A percentile compares a stretch with the other conserved stretches of the same genome.
These are phyloP conservation scores for Penicillium roqueforti DNA, from an alignment of 495 filamentous ascomycete genomes.

Conservation along the genomic window DNA sequence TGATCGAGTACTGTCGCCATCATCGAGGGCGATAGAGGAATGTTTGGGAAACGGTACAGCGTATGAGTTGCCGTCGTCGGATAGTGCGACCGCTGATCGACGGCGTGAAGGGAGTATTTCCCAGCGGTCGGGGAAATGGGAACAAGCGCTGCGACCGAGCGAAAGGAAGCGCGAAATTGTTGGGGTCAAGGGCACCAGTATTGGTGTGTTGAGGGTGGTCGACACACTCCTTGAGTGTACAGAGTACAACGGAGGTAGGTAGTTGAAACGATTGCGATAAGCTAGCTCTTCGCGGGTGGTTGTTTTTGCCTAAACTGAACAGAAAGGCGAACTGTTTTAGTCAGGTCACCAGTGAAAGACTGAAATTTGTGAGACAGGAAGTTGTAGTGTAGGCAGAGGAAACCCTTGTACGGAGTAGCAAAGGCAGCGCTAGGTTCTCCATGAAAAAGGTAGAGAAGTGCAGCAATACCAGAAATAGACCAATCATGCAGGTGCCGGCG, in stretches of 20 bases:
- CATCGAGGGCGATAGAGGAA: slow-evolving; percentile 13
- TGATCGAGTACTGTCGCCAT: slow-evolving; percentile 39
- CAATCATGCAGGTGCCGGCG: slow-evolving; percentile 35
- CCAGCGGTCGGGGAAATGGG: slow-evolving; percentile 45
- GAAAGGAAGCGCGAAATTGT: slow-evolving; percentile 2
- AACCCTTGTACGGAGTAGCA: not conserved
- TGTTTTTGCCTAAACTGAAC: slow-evolving; percentile 17
- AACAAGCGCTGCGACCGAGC: not conserved
- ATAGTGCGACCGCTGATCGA: slow-evolving; percentile 49
- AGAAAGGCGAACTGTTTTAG: slow-evolving; percentile 13
- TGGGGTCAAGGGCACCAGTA: slow-evolving; percentile 1
- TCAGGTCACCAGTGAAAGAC: slow-evolving; percentile 8
- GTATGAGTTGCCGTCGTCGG: slow-evolving; percentile 38
- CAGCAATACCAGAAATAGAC: slow-evolving; percentile 25
- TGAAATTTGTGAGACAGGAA: not conserved
- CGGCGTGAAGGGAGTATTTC: slow-evolving; percentile 34
- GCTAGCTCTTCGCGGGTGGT: slow-evolving; percentile 25
- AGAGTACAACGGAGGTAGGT: slow-evolving; percentile 5
- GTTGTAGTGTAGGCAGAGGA: slow-evolving; percentile 1
- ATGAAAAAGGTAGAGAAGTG: slow-evolving; percentile 19
- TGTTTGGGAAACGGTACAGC: slow-evolving; percentile 12
- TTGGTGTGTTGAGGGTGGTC: not conserved
- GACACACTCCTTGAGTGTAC: not conserved
- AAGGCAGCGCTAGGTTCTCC: slow-evolving; percentile 17
- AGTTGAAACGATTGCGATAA: slow-evolving; percentile 22